Base-by-base conservation (phyloP, 2,329 filamentous ascomycete species). In the Thelonectria olida region DNA sequence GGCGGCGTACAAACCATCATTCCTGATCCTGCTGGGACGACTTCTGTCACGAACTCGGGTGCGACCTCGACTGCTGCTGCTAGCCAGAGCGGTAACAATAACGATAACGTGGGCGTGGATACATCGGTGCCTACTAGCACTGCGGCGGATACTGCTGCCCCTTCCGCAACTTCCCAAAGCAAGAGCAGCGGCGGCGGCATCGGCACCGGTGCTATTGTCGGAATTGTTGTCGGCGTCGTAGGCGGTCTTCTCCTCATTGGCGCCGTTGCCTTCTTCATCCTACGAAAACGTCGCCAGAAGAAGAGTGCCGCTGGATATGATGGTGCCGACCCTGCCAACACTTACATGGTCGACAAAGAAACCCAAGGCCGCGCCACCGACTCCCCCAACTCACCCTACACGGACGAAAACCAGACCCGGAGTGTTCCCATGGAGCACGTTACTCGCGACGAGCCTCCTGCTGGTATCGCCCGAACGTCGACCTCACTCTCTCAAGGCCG, bases 321-420 rank as follows among this genome's bases (percentile, higher is more conserved):
- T 27, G 65, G 65, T 38, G 41, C 70, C 70, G 54, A 73, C 5
- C 71, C 66, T 63, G 64, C 64, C 63, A 73, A 74, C 58, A 75
- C 78, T 31, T 81, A 82, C 66, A 78, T 83, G 51, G 75, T 76
- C 48, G 81, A 83, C 65, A 84, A 85, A 74, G 82, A 83, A 12
- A 73, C 67, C 19, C 73, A 74, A n/a, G 73, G 70, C 27, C 74
- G 76, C 15, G 72, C 72, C 28, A 75, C 70, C 52, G 76, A 81
- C 47, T 76, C 78, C 5, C 80, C 78, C 2, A 78, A 76, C 64
- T 80, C 79, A 1, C 79, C 80, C 0, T 81, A 80, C 71, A 79
- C 79, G 1, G 81, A 84, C 60, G 78, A 82, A 20, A 64, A 67
- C 38, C 64, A 68, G 9, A 61, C 64, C 36, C 74, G 76, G 53